phyloP scores from a whole-genome alignment of 2,329 filamentous ascomycete species.

The Blastomyces percursus region DNA sequence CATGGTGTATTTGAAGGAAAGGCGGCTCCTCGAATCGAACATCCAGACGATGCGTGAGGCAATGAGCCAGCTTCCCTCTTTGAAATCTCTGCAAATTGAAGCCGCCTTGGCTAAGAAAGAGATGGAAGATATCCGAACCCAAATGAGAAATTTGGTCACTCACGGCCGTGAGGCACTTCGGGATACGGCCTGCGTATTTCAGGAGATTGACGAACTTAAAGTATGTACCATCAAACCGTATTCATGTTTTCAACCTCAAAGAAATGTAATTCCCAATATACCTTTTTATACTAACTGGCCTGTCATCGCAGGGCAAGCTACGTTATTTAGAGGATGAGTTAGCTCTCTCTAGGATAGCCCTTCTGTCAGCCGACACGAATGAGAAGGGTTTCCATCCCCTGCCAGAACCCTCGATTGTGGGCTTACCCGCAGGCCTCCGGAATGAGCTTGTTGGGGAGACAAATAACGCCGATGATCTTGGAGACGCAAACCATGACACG shows the following conservation, averaged over 20 bases:
- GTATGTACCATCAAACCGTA: background rate
- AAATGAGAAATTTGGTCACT: background rate
- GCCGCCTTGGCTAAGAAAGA: background rate
- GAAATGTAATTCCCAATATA: background rate
- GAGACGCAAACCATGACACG: background rate
- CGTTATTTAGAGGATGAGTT: background rate
- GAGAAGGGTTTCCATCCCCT: background rate
- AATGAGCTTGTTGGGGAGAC: conserved; percentile 2
- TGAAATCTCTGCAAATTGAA: background rate
- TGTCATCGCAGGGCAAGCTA: background rate
- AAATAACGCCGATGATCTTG: background rate
- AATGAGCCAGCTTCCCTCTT: background rate
- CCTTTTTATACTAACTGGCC: background rate
- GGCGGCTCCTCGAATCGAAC: background rate
- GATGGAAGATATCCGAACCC: background rate
- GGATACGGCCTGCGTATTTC: background rate
- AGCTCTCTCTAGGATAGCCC: background rate
- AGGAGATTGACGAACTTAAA: conserved; percentile 1
- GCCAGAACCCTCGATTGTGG: too few species aligned
- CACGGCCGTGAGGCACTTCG: background rate
- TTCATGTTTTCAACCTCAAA: background rate
- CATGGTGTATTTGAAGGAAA: background rate
- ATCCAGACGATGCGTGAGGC: background rate
- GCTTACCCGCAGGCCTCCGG: background rate
- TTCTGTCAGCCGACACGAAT: background rate